Evolutionary conservation across 306 rosid genomes (phyloP).

Genomic region (Adenanthera pavonina): DNA sequence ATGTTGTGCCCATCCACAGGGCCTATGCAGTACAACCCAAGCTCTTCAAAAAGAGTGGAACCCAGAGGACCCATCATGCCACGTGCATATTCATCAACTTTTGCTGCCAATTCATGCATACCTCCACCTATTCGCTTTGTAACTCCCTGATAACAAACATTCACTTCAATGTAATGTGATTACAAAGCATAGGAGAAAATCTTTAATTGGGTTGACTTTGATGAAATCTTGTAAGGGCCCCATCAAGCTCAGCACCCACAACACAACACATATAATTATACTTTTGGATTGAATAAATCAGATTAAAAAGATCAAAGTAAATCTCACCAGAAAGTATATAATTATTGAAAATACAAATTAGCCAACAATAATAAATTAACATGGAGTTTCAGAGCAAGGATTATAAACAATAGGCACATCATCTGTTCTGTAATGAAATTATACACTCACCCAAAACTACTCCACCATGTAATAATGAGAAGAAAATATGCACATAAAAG

Average conservation of each 20-base stretch:
- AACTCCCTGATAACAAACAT: constrained; percentile 62
- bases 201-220: neutral
- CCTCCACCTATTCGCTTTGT: constrained; percentile 88
- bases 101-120: constrained; percentile 95
- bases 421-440: constrained; percentile 21
- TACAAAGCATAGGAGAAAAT: neutral
- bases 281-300: neutral
- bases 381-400: constrained; percentile 11
- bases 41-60: constrained; percentile 96
- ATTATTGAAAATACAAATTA: neutral
- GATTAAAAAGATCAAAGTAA: neutral
- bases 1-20: constrained; percentile 94
- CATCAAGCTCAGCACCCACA: neutral
- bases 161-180: constrained; percentile 18
- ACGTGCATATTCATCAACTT: constrained; percentile 96
- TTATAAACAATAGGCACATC: constrained; percentile 17
- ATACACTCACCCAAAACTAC: neutral
- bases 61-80: constrained; percentile 96
- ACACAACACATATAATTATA: constrained; percentile 5
- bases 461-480: constrained; percentile 10
- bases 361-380: constrained; percentile 14
- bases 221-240: neutral
- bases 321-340: neutral
- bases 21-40: constrained; percentile 93
- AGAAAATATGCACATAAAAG: neutral